Base-by-base conservation (phyloP, 805 yeast genomes). In the Candida bentonensis region DNA sequence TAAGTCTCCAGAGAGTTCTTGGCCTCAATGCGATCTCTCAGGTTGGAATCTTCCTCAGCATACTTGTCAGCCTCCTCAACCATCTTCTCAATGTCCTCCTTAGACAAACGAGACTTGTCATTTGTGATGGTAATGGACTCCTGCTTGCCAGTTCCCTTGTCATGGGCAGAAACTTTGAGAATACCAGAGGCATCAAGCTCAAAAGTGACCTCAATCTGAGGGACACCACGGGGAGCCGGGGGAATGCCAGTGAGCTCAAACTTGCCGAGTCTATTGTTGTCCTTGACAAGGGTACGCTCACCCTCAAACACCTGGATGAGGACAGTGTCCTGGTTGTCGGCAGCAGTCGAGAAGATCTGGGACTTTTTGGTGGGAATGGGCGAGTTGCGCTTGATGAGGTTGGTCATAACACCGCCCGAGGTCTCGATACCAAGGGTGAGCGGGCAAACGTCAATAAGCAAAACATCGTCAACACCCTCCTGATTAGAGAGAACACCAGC, bases 401-500 rank as follows among this genome's bases (percentile, higher is more conserved):
- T 84, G 54, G 96, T 87, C 96, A 87, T 87, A 53, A 87, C 94
- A 68, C 96, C 96, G 64, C 96, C 96, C 45, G 95, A 82, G 55
- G 96, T 88, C 71, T 87, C 96, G 63, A 87, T 88, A 74, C 96
- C 96, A 52, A 87, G 67, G 45, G 96, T 87, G 62, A 87, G 77
- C 58, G 96, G 94, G 58, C 88, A 85, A 51, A 87, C 96, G 69
- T 87, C 96, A 60, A 88, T 75, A 60, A 87, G 72, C 52, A 89
- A 89, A 57, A 82, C 79, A 62, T 82, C 92, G 58, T 82, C 94
- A 51, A 79, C 92, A 65, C 94, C 92, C 59, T 82, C 87, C 68
- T 88, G 96, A 67, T 97, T 97, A 46, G 94, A 79, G 53, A 89
- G 72, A 56, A 89, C 94, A 73, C 97, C 97, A 47, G 95, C 97